phyloP scores from a whole-genome alignment of 2,329 filamentous ascomycete genomes.

The Ceratocystiopsis minuta region DNA sequence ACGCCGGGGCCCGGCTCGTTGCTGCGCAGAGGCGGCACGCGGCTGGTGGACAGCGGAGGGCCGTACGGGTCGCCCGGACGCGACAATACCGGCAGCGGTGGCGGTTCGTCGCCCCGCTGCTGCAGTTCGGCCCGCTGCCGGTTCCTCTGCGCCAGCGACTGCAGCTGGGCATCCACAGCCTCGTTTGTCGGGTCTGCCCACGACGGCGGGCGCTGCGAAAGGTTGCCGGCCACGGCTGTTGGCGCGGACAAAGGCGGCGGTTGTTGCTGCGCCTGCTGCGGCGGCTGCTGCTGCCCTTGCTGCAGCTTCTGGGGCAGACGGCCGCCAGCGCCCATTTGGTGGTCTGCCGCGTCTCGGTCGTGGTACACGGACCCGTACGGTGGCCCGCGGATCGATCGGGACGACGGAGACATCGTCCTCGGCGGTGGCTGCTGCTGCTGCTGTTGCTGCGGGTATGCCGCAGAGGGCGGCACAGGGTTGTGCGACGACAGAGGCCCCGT shows the following conservation, averaged over 20 bases:
- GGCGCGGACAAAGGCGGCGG: constrained; percentile 9
- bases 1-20: background rate
- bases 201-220: background rate
- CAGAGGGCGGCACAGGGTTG: background rate
- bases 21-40: constrained; percentile 1
- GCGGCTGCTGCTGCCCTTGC: constrained; percentile 2
- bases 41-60: background rate
- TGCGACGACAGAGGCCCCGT: too few relatives aligned
- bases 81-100: constrained; percentile 2
- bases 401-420: too few relatives aligned
- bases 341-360: constrained; percentile 6
- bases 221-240: constrained; percentile 1
- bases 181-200: constrained; percentile 6
- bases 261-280: background rate
- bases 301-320: constrained; percentile 19
- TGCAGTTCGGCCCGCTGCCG: constrained; percentile 13
- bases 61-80: constrained; percentile 4
- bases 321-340: too few relatives aligned
- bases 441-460: constrained; percentile 1
- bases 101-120: constrained; percentile 12
- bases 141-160: constrained; percentile 18
- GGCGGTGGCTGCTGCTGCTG: constrained; percentile 16
- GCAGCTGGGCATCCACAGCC: constrained; percentile 13
- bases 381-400: too few relatives aligned
- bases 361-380: background rate